Percentiles rank a stretch among this genome's conserved stretches.
These are phyloP conservation scores for Pseudogymnoascus verrucosus DNA, from an alignment of 2,329 filamentous ascomycete genomes.

Conservation along the genomic window DNA sequence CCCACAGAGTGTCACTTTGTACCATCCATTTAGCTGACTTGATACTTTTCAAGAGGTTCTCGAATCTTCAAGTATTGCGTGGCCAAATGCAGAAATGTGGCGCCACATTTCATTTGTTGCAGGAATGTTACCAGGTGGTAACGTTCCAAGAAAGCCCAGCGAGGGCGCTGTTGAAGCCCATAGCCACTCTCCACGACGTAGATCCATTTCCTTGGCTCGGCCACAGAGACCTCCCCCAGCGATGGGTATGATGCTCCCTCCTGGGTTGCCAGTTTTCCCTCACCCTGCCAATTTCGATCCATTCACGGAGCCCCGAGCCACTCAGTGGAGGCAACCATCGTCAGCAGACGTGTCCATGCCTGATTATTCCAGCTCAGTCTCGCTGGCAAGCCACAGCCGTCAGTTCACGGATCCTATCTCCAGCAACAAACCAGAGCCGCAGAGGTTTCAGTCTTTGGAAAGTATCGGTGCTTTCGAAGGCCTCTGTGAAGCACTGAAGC, in stretches of 20 bases:
- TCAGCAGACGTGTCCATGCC: conserved; percentile 40
- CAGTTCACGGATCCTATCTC: conserved; percentile 25
- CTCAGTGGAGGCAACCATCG: conserved; percentile 29
- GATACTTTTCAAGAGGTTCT: conserved; percentile 53
- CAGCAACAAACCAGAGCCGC: conserved; percentile 16
- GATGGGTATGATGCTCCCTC: conserved; percentile 23
- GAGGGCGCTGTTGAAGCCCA: conserved; percentile 48
- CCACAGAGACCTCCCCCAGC: conserved; percentile 21
- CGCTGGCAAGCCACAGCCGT: conserved; percentile 28
- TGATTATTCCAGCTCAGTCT: conserved; percentile 31
- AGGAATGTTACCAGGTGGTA: conserved; percentile 22
- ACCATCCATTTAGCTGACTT: not conserved
- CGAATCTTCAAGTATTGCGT: conserved; percentile 66
- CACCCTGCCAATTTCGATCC: conserved; percentile 32
- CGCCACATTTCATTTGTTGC: conserved; percentile 36
- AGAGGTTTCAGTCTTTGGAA: conserved; percentile 19
- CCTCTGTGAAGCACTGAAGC: conserved; percentile 24
- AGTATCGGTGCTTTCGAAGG: conserved; percentile 23
- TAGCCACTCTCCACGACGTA: conserved; percentile 51
- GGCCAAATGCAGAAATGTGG: conserved; percentile 71
- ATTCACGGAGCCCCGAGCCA: conserved; percentile 30
- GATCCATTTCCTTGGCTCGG: conserved; percentile 19
- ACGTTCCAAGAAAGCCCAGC: conserved; percentile 30
- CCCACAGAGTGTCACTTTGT: not conserved
- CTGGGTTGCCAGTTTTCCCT: conserved; percentile 19